phyloP scores from a whole-genome alignment of 2,329 filamentous ascomycete species.

The Sclerotinia nivalis region DNA sequence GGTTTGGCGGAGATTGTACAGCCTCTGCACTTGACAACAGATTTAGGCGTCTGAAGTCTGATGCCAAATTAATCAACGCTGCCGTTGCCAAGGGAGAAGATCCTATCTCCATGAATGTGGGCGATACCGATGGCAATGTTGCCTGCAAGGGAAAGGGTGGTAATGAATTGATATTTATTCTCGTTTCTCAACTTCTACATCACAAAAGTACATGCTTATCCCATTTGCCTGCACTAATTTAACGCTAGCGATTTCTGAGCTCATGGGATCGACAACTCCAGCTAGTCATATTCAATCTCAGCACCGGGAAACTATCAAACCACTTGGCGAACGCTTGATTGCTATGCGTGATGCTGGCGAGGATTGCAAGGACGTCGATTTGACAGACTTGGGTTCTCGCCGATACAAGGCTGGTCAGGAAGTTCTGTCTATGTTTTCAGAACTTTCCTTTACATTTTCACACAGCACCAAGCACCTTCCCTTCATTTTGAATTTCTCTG shows the following conservation, averaged over 20 bases:
- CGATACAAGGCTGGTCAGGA: conserved; percentile 23
- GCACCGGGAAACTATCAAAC: conserved; percentile 17
- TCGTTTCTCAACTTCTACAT: conserved; percentile 21
- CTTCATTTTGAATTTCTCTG: neutral
- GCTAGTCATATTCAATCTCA: conserved; percentile 6
- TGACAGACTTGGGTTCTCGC: conserved; percentile 9
- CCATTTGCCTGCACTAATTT: conserved; percentile 5
- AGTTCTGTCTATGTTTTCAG: conserved; percentile 14
- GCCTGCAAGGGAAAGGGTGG: conserved; percentile 16
- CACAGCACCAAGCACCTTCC: neutral
- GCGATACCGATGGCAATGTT: conserved; percentile 25
- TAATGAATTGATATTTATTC: conserved; percentile 23
- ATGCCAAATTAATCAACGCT: conserved; percentile 43
- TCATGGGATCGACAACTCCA: conserved; percentile 15
- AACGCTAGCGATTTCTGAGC: neutral
- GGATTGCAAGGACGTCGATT: conserved; percentile 20
- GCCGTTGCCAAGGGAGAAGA: conserved; percentile 40
- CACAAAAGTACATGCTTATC: conserved; percentile 11
- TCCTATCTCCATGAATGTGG: conserved; percentile 41
- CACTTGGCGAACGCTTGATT: conserved; percentile 14
- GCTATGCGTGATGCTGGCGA: conserved; percentile 13
- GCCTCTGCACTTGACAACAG: conserved; percentile 44
- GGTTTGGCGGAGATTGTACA: conserved; percentile 43
- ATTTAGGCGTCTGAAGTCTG: conserved; percentile 45
- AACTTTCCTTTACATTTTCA: neutral